These are phyloP conservation scores for Eucalyptus guilfoylei DNA, from an alignment of 345 rosid species.

Conservation along the genomic window DNA sequence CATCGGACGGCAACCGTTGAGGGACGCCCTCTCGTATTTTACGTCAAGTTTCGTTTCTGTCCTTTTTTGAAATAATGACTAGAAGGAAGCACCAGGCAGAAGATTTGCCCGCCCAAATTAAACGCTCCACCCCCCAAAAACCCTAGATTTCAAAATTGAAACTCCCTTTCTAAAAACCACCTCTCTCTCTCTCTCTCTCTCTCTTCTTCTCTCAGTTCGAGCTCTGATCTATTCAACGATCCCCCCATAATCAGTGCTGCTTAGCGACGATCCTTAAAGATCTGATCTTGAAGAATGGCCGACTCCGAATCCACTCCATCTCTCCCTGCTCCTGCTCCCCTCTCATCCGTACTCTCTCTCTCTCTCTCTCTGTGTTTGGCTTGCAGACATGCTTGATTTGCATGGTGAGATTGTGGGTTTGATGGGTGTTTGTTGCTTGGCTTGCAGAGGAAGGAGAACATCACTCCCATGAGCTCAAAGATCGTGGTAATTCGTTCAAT, in stretches of 20 bases:
- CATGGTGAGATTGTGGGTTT: background rate
- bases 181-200: background rate
- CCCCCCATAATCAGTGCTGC: background rate
- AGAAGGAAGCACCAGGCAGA: background rate
- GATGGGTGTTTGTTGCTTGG: background rate
- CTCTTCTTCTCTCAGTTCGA: background rate
- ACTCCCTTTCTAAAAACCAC: background rate
- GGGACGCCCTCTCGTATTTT: background rate
- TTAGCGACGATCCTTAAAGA: background rate
- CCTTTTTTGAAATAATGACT: background rate
- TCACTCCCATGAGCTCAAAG: slow-evolving; percentile 48
- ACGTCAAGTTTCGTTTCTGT: background rate
- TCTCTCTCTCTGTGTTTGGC: background rate
- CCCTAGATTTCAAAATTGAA: background rate
- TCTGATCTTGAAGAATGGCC: slow-evolving; percentile 22
- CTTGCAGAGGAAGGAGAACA: slow-evolving; percentile 65
- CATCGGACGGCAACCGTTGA: background rate
- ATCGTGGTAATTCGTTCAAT: slow-evolving; percentile 28
- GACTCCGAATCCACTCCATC: slow-evolving; percentile 39
- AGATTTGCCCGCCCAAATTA: background rate
- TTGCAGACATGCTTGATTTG: background rate
- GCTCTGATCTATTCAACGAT: background rate
- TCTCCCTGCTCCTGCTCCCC: slow-evolving; percentile 21
- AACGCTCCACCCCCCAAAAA: background rate
- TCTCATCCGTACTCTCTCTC: slow-evolving; percentile 5